Conservation (phyloP, 2,329 filamentous ascomycete genomes). For the Ustilaginoidea virens region DNA sequence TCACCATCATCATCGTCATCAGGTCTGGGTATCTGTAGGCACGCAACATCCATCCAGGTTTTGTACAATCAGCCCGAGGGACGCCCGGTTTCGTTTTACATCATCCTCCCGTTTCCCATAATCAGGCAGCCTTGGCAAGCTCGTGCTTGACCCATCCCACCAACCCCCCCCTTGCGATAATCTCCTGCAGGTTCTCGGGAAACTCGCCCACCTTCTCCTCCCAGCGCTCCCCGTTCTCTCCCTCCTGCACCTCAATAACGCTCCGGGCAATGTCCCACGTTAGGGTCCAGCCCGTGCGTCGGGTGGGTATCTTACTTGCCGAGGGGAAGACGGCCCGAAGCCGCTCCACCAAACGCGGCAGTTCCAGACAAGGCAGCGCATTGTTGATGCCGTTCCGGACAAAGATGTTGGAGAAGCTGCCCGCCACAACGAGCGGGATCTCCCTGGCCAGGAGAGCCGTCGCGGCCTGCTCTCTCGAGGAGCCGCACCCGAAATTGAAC, state of each 20-base stretch:
- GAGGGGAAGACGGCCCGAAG: constrained; percentile 43
- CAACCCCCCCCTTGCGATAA: constrained; percentile 11
- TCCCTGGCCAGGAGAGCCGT: constrained; percentile 71
- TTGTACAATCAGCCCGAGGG: too few species aligned
- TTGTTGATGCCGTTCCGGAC: constrained; percentile 68
- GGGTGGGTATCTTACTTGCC: constrained; percentile 1
- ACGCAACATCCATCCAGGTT: too few species aligned
- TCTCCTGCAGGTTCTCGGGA: constrained; percentile 10
- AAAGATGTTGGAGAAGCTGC: constrained; percentile 78
- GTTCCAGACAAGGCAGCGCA: constrained; percentile 55
- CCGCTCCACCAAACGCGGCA: constrained; percentile 49
- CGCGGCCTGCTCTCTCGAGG: constrained; percentile 23
- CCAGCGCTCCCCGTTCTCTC: constrained; percentile 8
- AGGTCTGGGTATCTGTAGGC: too few species aligned
- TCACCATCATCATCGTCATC: too few species aligned
- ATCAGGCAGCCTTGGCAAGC: constrained; percentile 24
- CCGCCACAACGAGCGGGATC: constrained; percentile 66
- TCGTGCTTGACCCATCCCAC: constrained; percentile 9
- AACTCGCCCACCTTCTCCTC: constrained; percentile 12
- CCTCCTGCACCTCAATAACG: constrained; percentile 9
- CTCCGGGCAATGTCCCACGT: constrained; percentile 9
- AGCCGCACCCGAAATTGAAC: constrained; percentile 80
- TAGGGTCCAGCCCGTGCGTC: constrained; percentile 5
- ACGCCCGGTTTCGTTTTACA: too few species aligned
- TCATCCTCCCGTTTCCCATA: neutral